Conservation (phyloP, 2,329 filamentous ascomycete species). For the Arthrinium phaeospermum region DNA sequence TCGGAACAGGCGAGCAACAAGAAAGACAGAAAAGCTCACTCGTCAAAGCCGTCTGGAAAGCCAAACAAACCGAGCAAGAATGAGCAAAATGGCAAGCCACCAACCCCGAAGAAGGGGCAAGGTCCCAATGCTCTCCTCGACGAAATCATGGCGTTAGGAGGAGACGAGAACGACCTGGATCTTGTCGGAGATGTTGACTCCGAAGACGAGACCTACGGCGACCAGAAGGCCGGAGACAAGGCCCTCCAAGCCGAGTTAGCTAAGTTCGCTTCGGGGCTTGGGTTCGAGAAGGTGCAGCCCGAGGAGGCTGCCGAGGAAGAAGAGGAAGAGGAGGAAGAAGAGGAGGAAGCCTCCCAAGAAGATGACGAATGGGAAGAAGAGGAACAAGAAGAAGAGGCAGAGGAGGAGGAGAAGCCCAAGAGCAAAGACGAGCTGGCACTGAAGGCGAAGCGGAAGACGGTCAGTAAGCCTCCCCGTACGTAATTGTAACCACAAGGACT, state of each 20-base stretch:
- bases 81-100: constrained; percentile 10
- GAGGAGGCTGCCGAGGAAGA: constrained; percentile 47
- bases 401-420: constrained; percentile 41
- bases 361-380: constrained; percentile 43
- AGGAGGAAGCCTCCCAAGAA: constrained; percentile 33
- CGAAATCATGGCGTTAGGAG: constrained; percentile 69
- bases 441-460: constrained; percentile 46
- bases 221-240: constrained; percentile 46
- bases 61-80: constrained; percentile 18
- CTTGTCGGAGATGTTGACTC: constrained; percentile 63
- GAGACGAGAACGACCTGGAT: constrained; percentile 68
- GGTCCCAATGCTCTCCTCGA: constrained; percentile 53
- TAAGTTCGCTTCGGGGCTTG: constrained; percentile 56
- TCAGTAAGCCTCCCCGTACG: constrained; percentile 44
- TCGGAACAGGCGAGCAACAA: constrained; percentile 29
- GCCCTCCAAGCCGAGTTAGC: constrained; percentile 60
- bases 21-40: constrained; percentile 24
- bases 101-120: constrained; percentile 21
- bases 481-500: constrained; percentile 8
- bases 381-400: constrained; percentile 38
- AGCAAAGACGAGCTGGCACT: constrained; percentile 39
- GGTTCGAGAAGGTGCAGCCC: constrained; percentile 50
- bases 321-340: constrained; percentile 44
- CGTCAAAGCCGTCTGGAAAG: constrained; percentile 21
- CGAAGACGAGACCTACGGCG: constrained; percentile 50